Evolutionary conservation across 1,139 yeast genomes (phyloP).

Genomic region (Yamadazyma dendronema): DNA sequence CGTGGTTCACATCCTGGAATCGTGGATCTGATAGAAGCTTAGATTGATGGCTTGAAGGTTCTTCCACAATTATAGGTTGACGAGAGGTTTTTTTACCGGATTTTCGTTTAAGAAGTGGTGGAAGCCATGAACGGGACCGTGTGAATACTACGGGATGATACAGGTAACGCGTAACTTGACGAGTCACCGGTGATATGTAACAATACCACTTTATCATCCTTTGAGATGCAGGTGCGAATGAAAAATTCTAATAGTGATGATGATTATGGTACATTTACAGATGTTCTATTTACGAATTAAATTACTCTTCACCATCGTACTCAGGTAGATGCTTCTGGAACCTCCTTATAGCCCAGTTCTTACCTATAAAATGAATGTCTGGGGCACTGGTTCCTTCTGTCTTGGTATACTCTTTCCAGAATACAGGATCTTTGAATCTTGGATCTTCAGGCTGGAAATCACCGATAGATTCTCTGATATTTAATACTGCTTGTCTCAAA

Average conservation of each 20-base stretch:
- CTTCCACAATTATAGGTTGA: conserved; percentile 4
- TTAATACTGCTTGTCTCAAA: conserved; percentile 61
- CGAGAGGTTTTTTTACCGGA: background rate
- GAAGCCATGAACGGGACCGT: conserved; percentile 2
- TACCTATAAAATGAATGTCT: conserved; percentile 65
- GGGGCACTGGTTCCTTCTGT: conserved; percentile 69
- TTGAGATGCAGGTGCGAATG: too few species aligned
- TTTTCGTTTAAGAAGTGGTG: background rate
- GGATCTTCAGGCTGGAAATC: conserved; percentile 56
- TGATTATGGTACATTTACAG: too few species aligned
- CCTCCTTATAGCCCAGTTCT: conserved; percentile 77
- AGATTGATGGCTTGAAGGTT: conserved; percentile 1
- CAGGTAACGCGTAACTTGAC: background rate
- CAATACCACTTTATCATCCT: background rate
- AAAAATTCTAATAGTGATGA: too few species aligned
- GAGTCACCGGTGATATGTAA: background rate
- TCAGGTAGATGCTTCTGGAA: conserved; percentile 58
- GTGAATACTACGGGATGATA: background rate
- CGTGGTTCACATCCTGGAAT: conserved; percentile 20
- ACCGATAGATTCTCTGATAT: conserved; percentile 51
- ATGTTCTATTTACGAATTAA: conserved; percentile 3
- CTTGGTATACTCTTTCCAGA: conserved; percentile 67
- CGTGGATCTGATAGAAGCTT: conserved; percentile 1
- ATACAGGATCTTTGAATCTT: conserved; percentile 62
- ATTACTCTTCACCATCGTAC: conserved; percentile 19